Percentiles rank a stretch among this genome's conserved stretches.
phyloP scores from a whole-genome alignment of 139 green algal genomes.

The Chlamydomonas sp. region DNA sequence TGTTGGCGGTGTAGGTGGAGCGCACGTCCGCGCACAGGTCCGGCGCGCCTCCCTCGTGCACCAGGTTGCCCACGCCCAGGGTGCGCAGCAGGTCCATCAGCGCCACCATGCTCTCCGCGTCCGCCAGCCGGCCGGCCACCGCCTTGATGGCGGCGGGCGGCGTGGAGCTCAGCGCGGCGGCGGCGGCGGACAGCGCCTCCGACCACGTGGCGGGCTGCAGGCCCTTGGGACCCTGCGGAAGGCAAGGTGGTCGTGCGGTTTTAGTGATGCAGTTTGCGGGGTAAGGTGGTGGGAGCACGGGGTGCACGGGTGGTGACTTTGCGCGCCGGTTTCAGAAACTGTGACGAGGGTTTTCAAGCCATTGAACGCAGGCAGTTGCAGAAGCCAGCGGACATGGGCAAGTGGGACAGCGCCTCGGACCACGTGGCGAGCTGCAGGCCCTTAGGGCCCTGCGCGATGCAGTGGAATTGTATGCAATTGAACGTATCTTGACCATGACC shows the following conservation, averaged over 20 bases:
- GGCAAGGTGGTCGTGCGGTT: neutral
- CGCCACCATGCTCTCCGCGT: slow-evolving; percentile 94
- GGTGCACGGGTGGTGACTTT: too few species aligned
- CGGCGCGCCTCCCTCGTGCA: slow-evolving; percentile 65
- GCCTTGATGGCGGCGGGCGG: slow-evolving; percentile 82
- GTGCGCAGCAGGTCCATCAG: slow-evolving; percentile 76
- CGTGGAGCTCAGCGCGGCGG: slow-evolving; percentile 53
- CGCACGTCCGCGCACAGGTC: slow-evolving; percentile 84
- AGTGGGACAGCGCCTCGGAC: too few species aligned
- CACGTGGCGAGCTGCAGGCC: too few species aligned
- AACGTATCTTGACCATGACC: too few species aligned
- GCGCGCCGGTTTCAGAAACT: too few species aligned
- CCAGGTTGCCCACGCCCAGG: slow-evolving; percentile 81
- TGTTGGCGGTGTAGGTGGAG: slow-evolving; percentile 93
- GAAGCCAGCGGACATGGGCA: too few species aligned
- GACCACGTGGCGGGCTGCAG: slow-evolving; percentile 79
- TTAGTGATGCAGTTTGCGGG: too few species aligned
- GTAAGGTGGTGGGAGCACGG: too few species aligned
- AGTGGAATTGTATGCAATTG: too few species aligned
- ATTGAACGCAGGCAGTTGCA: too few species aligned
- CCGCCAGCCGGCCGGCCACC: slow-evolving; percentile 90
- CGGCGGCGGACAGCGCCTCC: slow-evolving; percentile 76
- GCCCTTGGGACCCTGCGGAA: slow-evolving; percentile 55
- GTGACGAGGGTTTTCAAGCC: too few species aligned
- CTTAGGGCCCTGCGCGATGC: too few species aligned